phyloP scores from a whole-genome alignment of 1,284 basidiomycete species.

The Microbotryomycetes sp. region DNA sequence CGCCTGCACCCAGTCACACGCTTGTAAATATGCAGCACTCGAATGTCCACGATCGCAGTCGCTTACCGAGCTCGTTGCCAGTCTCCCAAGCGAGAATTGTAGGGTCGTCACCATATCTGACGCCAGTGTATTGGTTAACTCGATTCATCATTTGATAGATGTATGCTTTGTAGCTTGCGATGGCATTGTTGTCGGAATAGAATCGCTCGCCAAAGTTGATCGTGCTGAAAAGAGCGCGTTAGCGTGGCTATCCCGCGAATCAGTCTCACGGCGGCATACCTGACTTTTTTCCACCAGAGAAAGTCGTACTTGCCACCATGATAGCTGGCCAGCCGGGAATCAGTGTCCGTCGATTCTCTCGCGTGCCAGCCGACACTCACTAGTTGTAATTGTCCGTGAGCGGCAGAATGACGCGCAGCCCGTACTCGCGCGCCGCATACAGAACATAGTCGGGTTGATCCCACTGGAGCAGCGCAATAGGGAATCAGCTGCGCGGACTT shows the following conservation, averaged over 20 bases:
- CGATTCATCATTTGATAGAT: constrained; percentile 38
- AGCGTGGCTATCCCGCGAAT: too few relatives aligned
- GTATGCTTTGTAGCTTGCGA: background rate
- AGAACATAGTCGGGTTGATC: constrained; percentile 19
- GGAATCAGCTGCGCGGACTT: background rate
- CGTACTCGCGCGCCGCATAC: constrained; percentile 23
- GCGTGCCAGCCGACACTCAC: background rate
- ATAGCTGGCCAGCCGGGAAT: background rate
- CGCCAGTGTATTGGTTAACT: constrained; percentile 39
- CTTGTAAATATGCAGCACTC: too few relatives aligned
- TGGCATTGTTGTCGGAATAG: background rate
- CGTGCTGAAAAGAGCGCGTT: too few relatives aligned
- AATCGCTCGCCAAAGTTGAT: background rate
- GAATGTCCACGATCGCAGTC: too few relatives aligned
- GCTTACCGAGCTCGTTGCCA: constrained; percentile 32
- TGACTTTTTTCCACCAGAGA: constrained; percentile 5
- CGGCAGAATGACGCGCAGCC: constrained; percentile 22
- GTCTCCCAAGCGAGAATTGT: constrained; percentile 42
- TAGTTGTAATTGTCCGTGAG: constrained; percentile 15
- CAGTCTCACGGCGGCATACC: too few relatives aligned
- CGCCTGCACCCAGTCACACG: too few relatives aligned
- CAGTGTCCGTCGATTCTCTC: too few relatives aligned
- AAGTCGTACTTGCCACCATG: constrained; percentile 17
- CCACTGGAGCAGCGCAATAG: background rate
- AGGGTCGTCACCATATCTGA: constrained; percentile 34